Conservation (phyloP, 768 basidiomycete genomes). For the Gymnopilus junonius region DNA sequence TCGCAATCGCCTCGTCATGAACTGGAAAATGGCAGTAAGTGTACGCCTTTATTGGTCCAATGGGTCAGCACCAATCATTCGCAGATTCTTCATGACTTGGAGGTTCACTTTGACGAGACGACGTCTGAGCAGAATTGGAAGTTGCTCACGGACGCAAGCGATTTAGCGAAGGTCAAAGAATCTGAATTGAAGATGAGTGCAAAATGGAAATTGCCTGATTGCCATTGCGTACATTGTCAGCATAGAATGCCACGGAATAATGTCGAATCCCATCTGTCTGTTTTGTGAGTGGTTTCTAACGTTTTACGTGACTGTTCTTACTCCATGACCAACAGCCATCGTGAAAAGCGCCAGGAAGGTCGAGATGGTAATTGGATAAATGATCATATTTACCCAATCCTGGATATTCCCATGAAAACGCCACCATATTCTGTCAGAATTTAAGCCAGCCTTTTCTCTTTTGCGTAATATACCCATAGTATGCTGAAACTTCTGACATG, state of each 20-base stretch:
- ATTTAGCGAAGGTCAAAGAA: conserved; percentile 9
- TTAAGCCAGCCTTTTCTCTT: background rate
- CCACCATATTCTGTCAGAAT: conserved; percentile 20
- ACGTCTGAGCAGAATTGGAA: conserved; percentile 14
- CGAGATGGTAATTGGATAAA: background rate
- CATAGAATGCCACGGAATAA: background rate
- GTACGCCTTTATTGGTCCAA: background rate
- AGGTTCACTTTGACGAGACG: conserved; percentile 24
- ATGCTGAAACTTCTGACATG: background rate
- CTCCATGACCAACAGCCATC: background rate
- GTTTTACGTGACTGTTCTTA: background rate
- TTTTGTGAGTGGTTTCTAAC: background rate
- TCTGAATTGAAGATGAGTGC: conserved; percentile 7
- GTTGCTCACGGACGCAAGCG: conserved; percentile 14
- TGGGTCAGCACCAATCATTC: too few relatives aligned
- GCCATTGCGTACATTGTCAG: background rate
- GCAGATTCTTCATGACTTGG: conserved; percentile 33
- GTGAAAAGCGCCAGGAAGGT: background rate
- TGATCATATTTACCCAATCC: background rate
- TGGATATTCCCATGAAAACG: conserved; percentile 17
- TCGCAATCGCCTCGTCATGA: conserved; percentile 31
- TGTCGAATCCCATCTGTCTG: background rate
- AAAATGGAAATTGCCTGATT: background rate
- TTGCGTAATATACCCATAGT: too few relatives aligned
- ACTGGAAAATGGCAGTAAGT: conserved; percentile 37